Evolutionary conservation across 2,329 filamentous ascomycete species (phyloP), one percentile per base, ranked within the genome.

Genomic region (Ascomycota sp.): DNA sequence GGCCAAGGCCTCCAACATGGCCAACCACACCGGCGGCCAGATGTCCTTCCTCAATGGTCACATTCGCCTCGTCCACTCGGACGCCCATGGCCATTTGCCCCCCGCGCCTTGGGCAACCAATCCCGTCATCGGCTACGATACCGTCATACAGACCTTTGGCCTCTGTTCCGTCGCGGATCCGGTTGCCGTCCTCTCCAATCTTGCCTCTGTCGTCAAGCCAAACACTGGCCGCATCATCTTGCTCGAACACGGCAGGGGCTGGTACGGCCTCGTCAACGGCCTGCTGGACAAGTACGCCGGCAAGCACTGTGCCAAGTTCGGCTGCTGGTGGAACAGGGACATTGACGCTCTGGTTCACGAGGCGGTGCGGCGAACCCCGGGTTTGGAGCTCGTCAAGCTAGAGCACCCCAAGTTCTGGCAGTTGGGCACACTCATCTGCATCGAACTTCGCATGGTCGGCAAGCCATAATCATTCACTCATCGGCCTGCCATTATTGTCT

Each of bases 301-400:
- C 11, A 48, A 51, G 15, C 70, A 75, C 41, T 72, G 70, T 33
- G 51, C 55, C 15, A 59, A 63, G 39, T 75, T 67, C 41, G 70
- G 70, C 3, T 75, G 70, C 50, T 75, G 70, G 70, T 75, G 69
- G 69, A 75, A 75, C 48, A 55, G 70, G 30, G 69, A 75, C 41
- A 62, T 75, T 34, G 61, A 63, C 40, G 49, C 42, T 22, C 55
- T 74, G 20, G 58, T 74, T 7, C 49, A 56, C 31, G 55, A 60
- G 35, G 69, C 66, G 20, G 52, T 52, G 13, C 36, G 40, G 30
- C 43, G 44, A 29, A 53, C 63, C 4, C 64, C 63, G 0, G 66
- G 67, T 2, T 50, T 75, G 29, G 62, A 71, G 43, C 50, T 75
- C 25, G 57, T 73, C 26, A 51, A 55, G 36, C 43, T 73, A 15